These are phyloP conservation scores for Penstemon newberryi DNA, from an alignment of 257 asterid genomes.

Conservation along the genomic window DNA sequence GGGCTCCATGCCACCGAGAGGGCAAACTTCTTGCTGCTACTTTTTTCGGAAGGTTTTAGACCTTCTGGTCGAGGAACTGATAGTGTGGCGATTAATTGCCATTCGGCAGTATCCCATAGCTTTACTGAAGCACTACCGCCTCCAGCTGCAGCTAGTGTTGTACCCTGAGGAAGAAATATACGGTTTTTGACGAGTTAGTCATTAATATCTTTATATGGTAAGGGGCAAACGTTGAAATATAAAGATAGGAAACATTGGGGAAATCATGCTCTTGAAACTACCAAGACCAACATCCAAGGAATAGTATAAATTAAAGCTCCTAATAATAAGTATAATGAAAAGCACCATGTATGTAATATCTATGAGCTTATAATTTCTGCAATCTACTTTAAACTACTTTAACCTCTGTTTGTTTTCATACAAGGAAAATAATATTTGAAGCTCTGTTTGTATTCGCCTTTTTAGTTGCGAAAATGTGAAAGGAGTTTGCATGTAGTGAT, in stretches of 20 bases:
- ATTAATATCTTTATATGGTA: too few relatives aligned
- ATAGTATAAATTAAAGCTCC: too few relatives aligned
- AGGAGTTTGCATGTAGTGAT: too few relatives aligned
- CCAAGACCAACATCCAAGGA: too few relatives aligned
- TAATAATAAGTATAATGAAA: too few relatives aligned
- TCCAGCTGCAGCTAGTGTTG: slow-evolving; percentile 93
- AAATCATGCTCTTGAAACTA: slow-evolving; percentile 4
- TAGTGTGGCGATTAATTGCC: slow-evolving; percentile 67
- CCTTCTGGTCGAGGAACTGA: slow-evolving; percentile 90
- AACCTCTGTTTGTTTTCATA: too few relatives aligned
- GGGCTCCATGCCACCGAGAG: slow-evolving; percentile 96
- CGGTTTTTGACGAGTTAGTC: slow-evolving; percentile 4
- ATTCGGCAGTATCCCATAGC: slow-evolving; percentile 86
- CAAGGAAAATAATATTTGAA: too few relatives aligned
- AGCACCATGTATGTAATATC: too few relatives aligned
- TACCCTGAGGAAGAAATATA: slow-evolving; percentile 54
- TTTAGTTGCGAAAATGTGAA: too few relatives aligned
- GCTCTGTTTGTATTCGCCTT: too few relatives aligned
- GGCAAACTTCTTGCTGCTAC: slow-evolving; percentile 78
- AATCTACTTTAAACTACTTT: too few relatives aligned
- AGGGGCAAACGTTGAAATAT: background rate
- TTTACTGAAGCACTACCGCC: slow-evolving; percentile 96
- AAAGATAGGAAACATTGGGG: background rate
- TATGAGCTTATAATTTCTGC: too few relatives aligned
- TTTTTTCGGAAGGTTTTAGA: slow-evolving; percentile 62